Evolutionary conservation across 257 asterid species (phyloP).

Genomic region (Nicotiana tabacum): DNA sequence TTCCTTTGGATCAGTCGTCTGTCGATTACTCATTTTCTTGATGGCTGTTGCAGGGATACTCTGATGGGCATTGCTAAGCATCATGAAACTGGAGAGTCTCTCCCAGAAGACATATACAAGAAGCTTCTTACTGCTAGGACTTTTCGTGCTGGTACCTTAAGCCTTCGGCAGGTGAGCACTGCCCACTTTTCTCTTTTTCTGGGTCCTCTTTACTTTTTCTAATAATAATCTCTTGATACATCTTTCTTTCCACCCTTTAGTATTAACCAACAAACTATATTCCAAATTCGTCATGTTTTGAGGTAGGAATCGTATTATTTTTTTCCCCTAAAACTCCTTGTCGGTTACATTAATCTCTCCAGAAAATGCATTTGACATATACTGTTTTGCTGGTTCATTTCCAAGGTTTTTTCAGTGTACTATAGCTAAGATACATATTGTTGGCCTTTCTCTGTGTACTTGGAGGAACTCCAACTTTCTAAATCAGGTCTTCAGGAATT

Average conservation of each 20-base stretch:
- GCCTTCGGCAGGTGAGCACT: conserved; percentile 85
- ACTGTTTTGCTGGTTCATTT: neutral
- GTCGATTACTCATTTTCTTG: conserved; percentile 1
- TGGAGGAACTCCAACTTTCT: neutral
- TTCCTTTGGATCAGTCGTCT: neutral
- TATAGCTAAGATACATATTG: neutral
- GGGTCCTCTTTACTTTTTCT: neutral
- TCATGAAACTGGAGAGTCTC: conserved; percentile 86
- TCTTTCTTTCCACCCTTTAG: no score
- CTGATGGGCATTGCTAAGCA: conserved; percentile 96
- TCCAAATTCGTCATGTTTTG: neutral
- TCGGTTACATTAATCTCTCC: neutral
- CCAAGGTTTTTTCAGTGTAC: neutral
- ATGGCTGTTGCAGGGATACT: conserved; percentile 66
- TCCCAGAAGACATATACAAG: conserved; percentile 84
- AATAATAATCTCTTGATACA: neutral
- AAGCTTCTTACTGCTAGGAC: conserved; percentile 99
- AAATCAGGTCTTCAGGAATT: neutral
- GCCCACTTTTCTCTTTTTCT: neutral
- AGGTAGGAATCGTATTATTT: neutral
- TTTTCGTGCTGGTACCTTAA: conserved; percentile 89
- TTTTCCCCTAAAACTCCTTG: neutral
- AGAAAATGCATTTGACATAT: neutral
- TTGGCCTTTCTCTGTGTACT: neutral
- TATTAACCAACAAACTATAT: no score